phyloP scores from a whole-genome alignment of 1,284 basidiomycete species.

The Trichosporon asahii region DNA sequence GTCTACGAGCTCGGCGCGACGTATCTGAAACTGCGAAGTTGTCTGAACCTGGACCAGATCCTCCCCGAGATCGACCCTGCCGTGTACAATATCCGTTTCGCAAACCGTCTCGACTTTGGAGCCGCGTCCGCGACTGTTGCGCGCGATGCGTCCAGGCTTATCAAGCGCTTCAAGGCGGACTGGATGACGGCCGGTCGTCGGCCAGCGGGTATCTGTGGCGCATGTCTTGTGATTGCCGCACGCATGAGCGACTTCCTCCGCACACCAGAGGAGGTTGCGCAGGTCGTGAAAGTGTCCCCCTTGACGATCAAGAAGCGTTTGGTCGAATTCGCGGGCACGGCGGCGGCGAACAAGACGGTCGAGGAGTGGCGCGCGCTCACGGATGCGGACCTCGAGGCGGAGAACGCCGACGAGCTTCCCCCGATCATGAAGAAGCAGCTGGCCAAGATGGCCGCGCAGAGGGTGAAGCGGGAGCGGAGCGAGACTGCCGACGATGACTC shows the following conservation, averaged over 20 bases:
- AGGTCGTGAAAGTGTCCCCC: constrained; percentile 97
- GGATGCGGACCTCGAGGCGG: constrained; percentile 55
- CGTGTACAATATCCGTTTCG: constrained; percentile 94
- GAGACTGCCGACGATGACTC: constrained; percentile 8
- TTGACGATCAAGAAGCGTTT: constrained; percentile 87
- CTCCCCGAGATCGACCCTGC: constrained; percentile 75
- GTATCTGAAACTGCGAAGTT: constrained; percentile 89
- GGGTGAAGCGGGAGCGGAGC: constrained; percentile 28
- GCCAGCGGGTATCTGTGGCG: constrained; percentile 96
- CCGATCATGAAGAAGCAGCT: constrained; percentile 43
- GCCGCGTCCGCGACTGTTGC: constrained; percentile 89
- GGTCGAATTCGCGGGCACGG: constrained; percentile 92
- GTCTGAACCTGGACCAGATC: constrained; percentile 76
- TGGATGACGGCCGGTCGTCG: constrained; percentile 96
- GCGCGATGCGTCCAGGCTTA: constrained; percentile 87
- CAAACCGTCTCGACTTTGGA: constrained; percentile 94
- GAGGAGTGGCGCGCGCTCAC: constrained; percentile 86
- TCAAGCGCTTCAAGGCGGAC: constrained; percentile 90
- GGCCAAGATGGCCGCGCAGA: constrained; percentile 33
- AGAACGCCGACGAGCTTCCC: constrained; percentile 36
- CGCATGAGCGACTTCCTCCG: constrained; percentile 98
- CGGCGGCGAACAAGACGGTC: constrained; percentile 78
- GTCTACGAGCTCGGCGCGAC: constrained; percentile 96
- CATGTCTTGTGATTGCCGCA: constrained; percentile 88
- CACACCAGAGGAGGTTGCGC: constrained; percentile 90